phyloP scores from a whole-genome alignment of 1,139 yeast species.

The Ashbya aceris region DNA sequence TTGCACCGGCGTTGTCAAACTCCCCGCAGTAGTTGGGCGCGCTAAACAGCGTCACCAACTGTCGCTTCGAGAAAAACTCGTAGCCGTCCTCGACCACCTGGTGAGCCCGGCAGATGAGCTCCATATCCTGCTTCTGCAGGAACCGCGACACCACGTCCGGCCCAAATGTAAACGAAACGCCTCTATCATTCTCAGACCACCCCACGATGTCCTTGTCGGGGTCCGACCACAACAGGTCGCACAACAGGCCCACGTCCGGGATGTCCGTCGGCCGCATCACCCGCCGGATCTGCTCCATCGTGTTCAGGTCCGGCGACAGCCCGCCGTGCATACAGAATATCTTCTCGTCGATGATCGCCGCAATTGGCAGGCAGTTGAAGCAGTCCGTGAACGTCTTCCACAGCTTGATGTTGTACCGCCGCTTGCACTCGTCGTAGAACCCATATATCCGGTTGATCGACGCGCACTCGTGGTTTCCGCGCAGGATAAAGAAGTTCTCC shows the following conservation, averaged over 20 bases:
- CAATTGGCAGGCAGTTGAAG: slow-evolving; percentile 95
- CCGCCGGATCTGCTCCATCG: slow-evolving; percentile 96
- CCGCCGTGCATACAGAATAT: slow-evolving; percentile 99
- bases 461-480: slow-evolving; percentile 98
- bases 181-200: slow-evolving; percentile 97
- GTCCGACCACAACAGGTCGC: slow-evolving; percentile 96
- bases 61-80: slow-evolving; percentile 92
- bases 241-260: slow-evolving; percentile 90
- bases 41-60: slow-evolving; percentile 85
- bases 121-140: slow-evolving; percentile 93
- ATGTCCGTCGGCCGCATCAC: slow-evolving; percentile 99
- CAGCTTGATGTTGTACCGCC: slow-evolving; percentile 92
- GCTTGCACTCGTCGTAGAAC: slow-evolving; percentile 93
- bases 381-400: slow-evolving; percentile 98
- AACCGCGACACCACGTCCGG: slow-evolving; percentile 94
- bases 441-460: slow-evolving; percentile 95
- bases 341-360: slow-evolving; percentile 95
- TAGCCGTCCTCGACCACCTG: slow-evolving; percentile 99
- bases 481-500: slow-evolving; percentile 85
- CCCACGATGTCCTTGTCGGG: slow-evolving; percentile 97
- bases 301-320: slow-evolving; percentile 87
- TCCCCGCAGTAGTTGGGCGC: slow-evolving; percentile 99
- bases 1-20: slow-evolving; percentile 97
- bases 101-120: slow-evolving; percentile 94
- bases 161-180: slow-evolving; percentile 94